phyloP scores from a whole-genome alignment of 305 asterid species.

The Solanum hybrid region DNA sequence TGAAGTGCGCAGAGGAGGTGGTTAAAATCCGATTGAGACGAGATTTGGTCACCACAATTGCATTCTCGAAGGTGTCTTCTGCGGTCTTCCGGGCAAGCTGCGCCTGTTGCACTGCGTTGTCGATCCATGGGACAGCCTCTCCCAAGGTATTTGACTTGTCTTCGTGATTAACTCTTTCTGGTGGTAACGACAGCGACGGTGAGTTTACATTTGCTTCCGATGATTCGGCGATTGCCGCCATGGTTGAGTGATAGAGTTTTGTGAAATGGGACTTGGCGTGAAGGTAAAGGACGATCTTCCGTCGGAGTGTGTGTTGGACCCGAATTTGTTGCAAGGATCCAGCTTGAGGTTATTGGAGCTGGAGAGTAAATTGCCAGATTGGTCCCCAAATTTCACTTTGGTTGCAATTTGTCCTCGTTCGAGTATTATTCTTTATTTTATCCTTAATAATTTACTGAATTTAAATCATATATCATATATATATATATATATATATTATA shows the following conservation, averaged over 20 bases:
- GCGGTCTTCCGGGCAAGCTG: constrained; percentile 44
- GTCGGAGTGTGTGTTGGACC: background rate
- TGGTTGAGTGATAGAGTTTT: background rate
- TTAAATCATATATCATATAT: background rate
- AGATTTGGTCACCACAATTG: constrained; percentile 53
- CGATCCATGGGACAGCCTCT: constrained; percentile 45
- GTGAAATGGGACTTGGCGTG: background rate
- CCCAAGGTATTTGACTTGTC: constrained; percentile 24
- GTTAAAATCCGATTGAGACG: constrained; percentile 61
- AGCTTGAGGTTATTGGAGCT: background rate
- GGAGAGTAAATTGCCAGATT: background rate
- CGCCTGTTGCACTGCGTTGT: constrained; percentile 62
- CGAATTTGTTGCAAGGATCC: background rate
- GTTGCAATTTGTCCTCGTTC: background rate
- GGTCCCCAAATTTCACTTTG: background rate
- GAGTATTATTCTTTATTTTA: background rate
- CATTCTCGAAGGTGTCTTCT: constrained; percentile 43
- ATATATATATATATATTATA: too few species aligned
- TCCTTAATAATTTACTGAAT: background rate
- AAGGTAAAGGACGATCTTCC: background rate
- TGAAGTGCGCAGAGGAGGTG: constrained; percentile 74
- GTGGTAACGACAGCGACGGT: background rate
- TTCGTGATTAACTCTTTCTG: background rate
- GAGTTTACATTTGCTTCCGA: constrained; percentile 29
- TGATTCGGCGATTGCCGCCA: constrained; percentile 45